A percentile compares a stretch with the other conserved stretches of the same genome.
phyloP scores from a whole-genome alignment of 805 yeast species.

The Kuraishia hungarica region DNA sequence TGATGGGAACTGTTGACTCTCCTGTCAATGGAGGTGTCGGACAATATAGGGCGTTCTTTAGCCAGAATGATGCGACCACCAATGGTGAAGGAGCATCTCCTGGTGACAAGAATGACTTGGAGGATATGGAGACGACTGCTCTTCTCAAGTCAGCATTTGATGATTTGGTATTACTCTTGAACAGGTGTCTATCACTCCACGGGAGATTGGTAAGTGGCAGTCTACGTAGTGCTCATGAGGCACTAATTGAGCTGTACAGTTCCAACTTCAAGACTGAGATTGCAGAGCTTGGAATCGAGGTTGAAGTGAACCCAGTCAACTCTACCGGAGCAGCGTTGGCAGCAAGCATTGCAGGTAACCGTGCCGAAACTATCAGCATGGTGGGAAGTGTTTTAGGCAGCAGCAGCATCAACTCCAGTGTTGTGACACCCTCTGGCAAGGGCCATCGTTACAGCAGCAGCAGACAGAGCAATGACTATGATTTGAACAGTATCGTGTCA shows the following conservation, averaged over 20 bases:
- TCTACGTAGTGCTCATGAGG: slow-evolving; percentile 58
- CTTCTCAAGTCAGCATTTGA: slow-evolving; percentile 44
- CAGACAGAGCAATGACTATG: not conserved
- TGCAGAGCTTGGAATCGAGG: slow-evolving; percentile 24
- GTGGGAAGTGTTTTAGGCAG: not conserved
- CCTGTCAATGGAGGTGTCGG: slow-evolving; percentile 93
- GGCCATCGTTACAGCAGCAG: not conserved
- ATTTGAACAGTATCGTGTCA: not conserved
- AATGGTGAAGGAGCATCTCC: slow-evolving; percentile 15
- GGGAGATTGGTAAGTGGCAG: slow-evolving; percentile 49
- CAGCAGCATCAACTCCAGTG: not conserved
- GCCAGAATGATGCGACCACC: slow-evolving; percentile 19
- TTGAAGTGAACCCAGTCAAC: not conserved
- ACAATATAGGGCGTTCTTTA: slow-evolving; percentile 65
- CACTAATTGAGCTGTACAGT: slow-evolving; percentile 52
- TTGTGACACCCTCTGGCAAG: not conserved
- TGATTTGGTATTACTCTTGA: slow-evolving; percentile 58
- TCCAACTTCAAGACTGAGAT: slow-evolving; percentile 67
- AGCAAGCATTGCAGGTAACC: not conserved
- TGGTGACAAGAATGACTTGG: slow-evolving; percentile 15
- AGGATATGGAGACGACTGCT: slow-evolving; percentile 13
- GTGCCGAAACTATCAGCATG: not conserved
- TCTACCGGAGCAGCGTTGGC: not conserved
- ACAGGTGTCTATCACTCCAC: slow-evolving; percentile 61
- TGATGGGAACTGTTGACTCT: slow-evolving; percentile 82